Percentiles rank a stretch among this genome's conserved stretches.
These are phyloP conservation scores for Leishmania martiniquensis DNA, from an alignment of 208 protist species.

Conservation along the genomic window DNA sequence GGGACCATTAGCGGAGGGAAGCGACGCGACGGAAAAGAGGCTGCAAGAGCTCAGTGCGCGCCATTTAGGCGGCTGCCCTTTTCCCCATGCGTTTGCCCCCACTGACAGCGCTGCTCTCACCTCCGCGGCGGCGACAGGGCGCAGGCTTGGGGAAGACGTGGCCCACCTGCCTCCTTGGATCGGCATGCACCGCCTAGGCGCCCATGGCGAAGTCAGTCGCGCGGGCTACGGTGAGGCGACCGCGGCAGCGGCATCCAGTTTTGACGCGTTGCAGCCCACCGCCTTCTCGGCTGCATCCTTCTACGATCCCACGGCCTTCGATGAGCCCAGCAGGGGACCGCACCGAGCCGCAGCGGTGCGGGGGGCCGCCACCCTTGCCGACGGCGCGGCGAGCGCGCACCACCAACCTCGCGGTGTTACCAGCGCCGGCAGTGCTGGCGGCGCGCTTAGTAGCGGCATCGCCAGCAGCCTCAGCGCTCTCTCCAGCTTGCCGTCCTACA, in stretches of 20 bases:
- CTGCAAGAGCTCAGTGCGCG: not conserved
- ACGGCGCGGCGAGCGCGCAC: not conserved
- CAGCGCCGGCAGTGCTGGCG: slow-evolving; percentile 7
- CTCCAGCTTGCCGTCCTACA: slow-evolving; percentile 64
- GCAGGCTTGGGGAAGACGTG: not conserved
- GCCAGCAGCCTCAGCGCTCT: slow-evolving; percentile 24
- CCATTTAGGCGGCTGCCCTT: not conserved
- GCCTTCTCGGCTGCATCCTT: not conserved
- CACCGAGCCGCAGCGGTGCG: not conserved
- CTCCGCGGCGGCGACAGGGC: not conserved
- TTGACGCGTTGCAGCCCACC: not conserved
- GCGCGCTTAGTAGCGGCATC: slow-evolving; percentile 8
- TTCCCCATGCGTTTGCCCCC: not conserved
- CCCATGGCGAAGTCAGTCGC: not conserved
- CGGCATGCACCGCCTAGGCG: not conserved
- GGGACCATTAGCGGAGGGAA: not conserved
- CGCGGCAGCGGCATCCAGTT: not conserved
- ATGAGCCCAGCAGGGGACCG: not conserved
- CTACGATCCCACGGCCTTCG: not conserved
- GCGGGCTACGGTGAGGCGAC: not conserved
- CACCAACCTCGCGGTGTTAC: not conserved
- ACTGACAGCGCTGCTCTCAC: not conserved
- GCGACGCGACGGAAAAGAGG: not conserved
- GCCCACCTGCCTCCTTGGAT: not conserved
- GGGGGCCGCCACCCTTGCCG: not conserved